These are phyloP conservation scores for Pseudevernia furfuracea DNA, from an alignment of 495 filamentous ascomycete genomes.

Conservation along the genomic window DNA sequence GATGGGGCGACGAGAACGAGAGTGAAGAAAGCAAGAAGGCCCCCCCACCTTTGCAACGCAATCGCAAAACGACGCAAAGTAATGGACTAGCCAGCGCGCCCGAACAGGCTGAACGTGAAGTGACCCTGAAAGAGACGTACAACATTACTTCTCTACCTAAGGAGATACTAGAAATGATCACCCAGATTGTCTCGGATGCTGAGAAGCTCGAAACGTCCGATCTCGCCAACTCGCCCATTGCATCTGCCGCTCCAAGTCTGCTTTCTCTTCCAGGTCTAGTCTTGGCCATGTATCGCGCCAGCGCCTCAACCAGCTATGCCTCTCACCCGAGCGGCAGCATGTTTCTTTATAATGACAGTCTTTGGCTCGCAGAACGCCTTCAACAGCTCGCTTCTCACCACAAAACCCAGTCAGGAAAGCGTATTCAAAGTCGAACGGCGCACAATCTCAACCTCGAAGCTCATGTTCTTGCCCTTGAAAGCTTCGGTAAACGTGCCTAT, in stretches of 20 bases:
- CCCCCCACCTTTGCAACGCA: slow-evolving; percentile 14
- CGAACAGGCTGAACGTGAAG: slow-evolving; percentile 37
- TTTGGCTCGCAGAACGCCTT: slow-evolving; percentile 68
- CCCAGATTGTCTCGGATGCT: slow-evolving; percentile 61
- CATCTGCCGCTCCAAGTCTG: slow-evolving; percentile 65
- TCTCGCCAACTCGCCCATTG: slow-evolving; percentile 47
- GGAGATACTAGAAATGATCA: slow-evolving; percentile 62
- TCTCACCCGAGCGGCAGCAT: slow-evolving; percentile 65
- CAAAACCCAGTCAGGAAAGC: slow-evolving; percentile 1
- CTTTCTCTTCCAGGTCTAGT: slow-evolving; percentile 75
- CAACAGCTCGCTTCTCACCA: slow-evolving; percentile 39
- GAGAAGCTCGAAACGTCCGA: slow-evolving; percentile 44
- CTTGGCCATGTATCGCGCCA: slow-evolving; percentile 84
- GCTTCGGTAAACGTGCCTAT: slow-evolving; percentile 78
- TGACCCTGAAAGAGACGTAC: slow-evolving; percentile 80
- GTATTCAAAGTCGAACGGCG: slow-evolving; percentile 25
- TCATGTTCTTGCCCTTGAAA: slow-evolving; percentile 65
- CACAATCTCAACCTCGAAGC: slow-evolving; percentile 54
- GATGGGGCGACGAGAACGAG: slow-evolving; percentile 59
- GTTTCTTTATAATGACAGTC: slow-evolving; percentile 89
- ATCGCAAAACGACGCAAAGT: slow-evolving; percentile 10
- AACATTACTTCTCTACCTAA: slow-evolving; percentile 80
- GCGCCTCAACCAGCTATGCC: slow-evolving; percentile 72
- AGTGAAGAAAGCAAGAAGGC: slow-evolving; percentile 27
- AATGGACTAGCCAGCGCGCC: slow-evolving; percentile 19